Evolutionary conservation across 805 yeast genomes (phyloP), one percentile per base, ranked within the genome.

Genomic region (Isabelozyma heimii): DNA sequence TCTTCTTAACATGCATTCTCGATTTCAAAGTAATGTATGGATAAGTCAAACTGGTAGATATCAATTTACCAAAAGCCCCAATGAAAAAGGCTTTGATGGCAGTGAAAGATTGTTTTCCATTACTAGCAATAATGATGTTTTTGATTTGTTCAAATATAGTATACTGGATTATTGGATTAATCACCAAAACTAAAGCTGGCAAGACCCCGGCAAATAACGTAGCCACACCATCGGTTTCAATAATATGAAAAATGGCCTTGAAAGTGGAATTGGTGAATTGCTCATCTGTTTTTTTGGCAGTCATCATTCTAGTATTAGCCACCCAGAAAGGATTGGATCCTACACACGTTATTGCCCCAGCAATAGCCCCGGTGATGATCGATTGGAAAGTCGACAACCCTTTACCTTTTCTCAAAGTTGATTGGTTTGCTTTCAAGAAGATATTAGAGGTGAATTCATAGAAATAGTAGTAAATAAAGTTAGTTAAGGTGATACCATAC

Each of bases 271-370:
- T 55, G 15, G 51, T 48, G 8, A 60, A 52, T 38, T 45, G 37
- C 8, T 53, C 59, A 20, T 59, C 59, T 15, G 49, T 54, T 50
- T 67, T 67, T 52, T 68, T 66, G 48, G 68, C 63, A 45, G 91
- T 90, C 57, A 95, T 88, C 80, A 86, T 83, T 61, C 97, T 79
- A 2, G 97, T 91, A 64, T 91, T 91, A 42, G 95, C 94, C 41
- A 91, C 96, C 97, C 97, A 91, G 56, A 89, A 83, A 20, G 97
- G 97, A 65, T 91, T 91, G 10, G 96, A 84, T 9, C 84, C 77
- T 16, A 87, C 72, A 44, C 91, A 87, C 3, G 97, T 90, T 37
- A 90, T 80, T 8, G 91, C 80, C 0, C 97, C 97, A 2, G 97
- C 96, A 60, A 89, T 75, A 0, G 94, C 85, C 26, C 97, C 96